Base-by-base conservation (phyloP, 2,329 filamentous ascomycete species). In the Trichoderma brevicompactum region DNA sequence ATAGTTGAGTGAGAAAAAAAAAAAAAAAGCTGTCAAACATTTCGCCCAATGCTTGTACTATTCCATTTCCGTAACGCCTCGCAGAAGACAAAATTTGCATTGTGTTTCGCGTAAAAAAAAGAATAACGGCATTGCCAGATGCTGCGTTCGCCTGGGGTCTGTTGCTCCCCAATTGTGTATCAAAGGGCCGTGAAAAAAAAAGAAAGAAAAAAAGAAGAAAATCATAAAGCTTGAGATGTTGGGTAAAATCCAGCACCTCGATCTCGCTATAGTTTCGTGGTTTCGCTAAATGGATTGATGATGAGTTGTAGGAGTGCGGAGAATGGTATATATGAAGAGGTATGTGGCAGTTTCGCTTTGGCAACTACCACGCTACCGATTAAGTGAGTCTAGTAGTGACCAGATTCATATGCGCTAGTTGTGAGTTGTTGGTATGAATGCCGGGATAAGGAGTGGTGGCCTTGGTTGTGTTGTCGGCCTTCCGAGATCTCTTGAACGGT, bases 11-110 rank as follows among this genome's bases (percentile, higher is more conserved):
- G 44, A 36, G 44, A 63, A 12, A 36, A 54, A 63, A 32, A 64
- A 64, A 28, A 66, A 28, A 56, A 58, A 64, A 43, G 17, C 23
- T 36, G 43, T 52, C 52, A 63, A 63, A 46, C 58, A 63, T 56
- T 52, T 41, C 64, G 34, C 64, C 64, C 40, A 10, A 66, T 66
- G 64, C 58, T 63, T 66, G 40, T 32, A 52, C 46, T 54, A 17
- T 60, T 48, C 40, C 60, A 19, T 54, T 49, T 43, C 64, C 64
- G 58, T 63, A 66, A 66, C 64, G 64, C 64, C 64, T 66, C 50
- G 64, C 64, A 63, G 58, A 65, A 54, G 46, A 53, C 40, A 52
- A 52, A 52, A 38, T 60, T 58, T 48, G 43, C 52, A 38, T 44
- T 63, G 43, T 66, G 55, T 46, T 55, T 66, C 59, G 44, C 58